Conservation (phyloP, 1,139 yeast species). For the Maudiozyma humilis region DNA sequence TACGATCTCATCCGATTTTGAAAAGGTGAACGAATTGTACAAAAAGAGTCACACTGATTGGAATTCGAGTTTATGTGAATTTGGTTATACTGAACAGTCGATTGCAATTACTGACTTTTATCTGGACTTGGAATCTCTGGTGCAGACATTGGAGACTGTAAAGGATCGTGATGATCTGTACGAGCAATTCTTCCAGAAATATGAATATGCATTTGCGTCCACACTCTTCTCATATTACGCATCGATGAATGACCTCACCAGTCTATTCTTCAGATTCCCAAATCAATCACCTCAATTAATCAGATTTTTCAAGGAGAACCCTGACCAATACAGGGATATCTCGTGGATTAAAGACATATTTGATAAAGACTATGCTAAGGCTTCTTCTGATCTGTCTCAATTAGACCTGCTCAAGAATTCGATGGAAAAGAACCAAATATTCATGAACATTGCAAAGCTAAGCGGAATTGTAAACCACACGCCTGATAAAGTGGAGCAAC, state of each 20-base stretch:
- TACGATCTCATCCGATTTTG: constrained; percentile 7
- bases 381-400: constrained; percentile 41
- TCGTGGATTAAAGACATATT: constrained; percentile 69
- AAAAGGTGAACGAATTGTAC: constrained; percentile 15
- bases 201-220: constrained; percentile 62
- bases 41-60: constrained; percentile 35
- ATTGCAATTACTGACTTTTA: constrained; percentile 59
- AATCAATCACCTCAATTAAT: constrained; percentile 44
- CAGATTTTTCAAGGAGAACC: constrained; percentile 43
- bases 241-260: constrained; percentile 44
- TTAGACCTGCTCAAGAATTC: constrained; percentile 38
- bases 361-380: constrained; percentile 43
- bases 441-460: constrained; percentile 66
- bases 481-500: constrained; percentile 6
- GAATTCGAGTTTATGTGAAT: constrained; percentile 46
- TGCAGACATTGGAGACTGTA: constrained; percentile 48
- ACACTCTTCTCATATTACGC: constrained; percentile 56
- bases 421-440: constrained; percentile 45
- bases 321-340: constrained; percentile 43
- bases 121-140: constrained; percentile 57
- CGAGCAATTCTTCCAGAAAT: constrained; percentile 48
- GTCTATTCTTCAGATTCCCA: constrained; percentile 50
- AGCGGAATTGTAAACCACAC: constrained; percentile 31
- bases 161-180: constrained; percentile 46
- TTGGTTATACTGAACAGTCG: constrained; percentile 46